These are phyloP conservation scores for Bocquillonia castaneifolia DNA, from an alignment of 441 rosid genomes.

Conservation along the genomic window DNA sequence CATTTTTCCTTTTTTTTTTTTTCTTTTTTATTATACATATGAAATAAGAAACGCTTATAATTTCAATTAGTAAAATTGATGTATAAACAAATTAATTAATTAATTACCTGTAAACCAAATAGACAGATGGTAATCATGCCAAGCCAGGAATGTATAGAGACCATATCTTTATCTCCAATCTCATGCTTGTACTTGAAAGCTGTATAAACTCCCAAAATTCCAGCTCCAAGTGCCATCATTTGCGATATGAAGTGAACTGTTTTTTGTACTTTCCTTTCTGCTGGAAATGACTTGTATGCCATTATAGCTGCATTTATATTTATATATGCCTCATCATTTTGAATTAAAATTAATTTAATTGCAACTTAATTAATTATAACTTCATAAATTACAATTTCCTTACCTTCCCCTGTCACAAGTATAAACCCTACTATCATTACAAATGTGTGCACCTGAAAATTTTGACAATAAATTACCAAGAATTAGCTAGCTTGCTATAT, in stretches of 20 bases:
- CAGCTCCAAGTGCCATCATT: conserved; percentile 35
- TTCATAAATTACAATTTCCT: not conserved
- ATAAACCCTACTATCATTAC: conserved; percentile 53
- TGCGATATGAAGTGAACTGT: conserved; percentile 33
- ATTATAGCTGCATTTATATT: conserved; percentile 43
- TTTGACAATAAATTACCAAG: not conserved
- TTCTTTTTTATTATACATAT: too few relatives aligned
- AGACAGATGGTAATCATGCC: conserved; percentile 51
- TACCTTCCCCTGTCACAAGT: conserved; percentile 52
- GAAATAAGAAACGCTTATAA: too few relatives aligned
- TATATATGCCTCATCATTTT: not conserved
- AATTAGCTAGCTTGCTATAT: too few relatives aligned
- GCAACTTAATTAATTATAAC: not conserved
- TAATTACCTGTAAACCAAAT: conserved; percentile 42
- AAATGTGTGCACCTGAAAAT: conserved; percentile 46
- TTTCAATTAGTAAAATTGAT: too few relatives aligned
- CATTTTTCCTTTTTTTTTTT: not conserved
- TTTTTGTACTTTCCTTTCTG: conserved; percentile 28
- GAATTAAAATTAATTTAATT: not conserved
- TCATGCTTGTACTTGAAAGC: conserved; percentile 43
- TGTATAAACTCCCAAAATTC: conserved; percentile 36
- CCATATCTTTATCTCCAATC: conserved; percentile 19
- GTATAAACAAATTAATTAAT: not conserved
- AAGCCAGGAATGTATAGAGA: conserved; percentile 49
- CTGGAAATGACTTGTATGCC: conserved; percentile 47